phyloP scores from a whole-genome alignment of 2,329 filamentous ascomycete genomes.

The Myriangium duriaei region DNA sequence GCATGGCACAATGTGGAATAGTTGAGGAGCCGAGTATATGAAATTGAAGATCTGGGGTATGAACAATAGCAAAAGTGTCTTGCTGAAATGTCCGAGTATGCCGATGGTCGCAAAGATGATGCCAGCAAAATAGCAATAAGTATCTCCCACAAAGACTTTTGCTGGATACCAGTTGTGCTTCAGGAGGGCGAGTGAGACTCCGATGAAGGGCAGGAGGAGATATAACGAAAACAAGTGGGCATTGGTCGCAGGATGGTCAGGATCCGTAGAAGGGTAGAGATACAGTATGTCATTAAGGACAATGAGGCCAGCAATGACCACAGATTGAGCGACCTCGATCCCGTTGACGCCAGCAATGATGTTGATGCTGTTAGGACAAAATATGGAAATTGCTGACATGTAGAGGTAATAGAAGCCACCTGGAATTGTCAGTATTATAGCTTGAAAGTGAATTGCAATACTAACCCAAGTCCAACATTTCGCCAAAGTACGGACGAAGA shows the following conservation, averaged over 20 bases:
- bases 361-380: slow-evolving; percentile 98
- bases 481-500: slow-evolving; percentile 71
- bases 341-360: slow-evolving; percentile 99
- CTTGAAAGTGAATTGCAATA: background rate
- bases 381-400: slow-evolving; percentile 94
- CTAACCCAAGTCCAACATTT: slow-evolving; percentile 63
- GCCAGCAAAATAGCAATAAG: slow-evolving; percentile 98
- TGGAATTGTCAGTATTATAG: slow-evolving; percentile 11
- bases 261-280: slow-evolving; percentile 49
- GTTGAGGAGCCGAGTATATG: slow-evolving; percentile 79
- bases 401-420: slow-evolving; percentile 71
- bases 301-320: slow-evolving; percentile 77
- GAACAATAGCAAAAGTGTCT: slow-evolving; percentile 82
- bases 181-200: slow-evolving; percentile 75
- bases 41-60: slow-evolving; percentile 96
- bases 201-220: slow-evolving; percentile 85
- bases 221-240: slow-evolving; percentile 94
- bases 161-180: slow-evolving; percentile 94
- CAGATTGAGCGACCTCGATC: slow-evolving; percentile 87
- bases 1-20: slow-evolving; percentile 82
- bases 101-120: slow-evolving; percentile 98
- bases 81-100: slow-evolving; percentile 95
- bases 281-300: slow-evolving; percentile 82
- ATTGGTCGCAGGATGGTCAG: slow-evolving; percentile 87
- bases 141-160: slow-evolving; percentile 91